These are phyloP conservation scores for Chrysochromulina parva DNA, from an alignment of 78 protist species.

Conservation along the genomic window DNA sequence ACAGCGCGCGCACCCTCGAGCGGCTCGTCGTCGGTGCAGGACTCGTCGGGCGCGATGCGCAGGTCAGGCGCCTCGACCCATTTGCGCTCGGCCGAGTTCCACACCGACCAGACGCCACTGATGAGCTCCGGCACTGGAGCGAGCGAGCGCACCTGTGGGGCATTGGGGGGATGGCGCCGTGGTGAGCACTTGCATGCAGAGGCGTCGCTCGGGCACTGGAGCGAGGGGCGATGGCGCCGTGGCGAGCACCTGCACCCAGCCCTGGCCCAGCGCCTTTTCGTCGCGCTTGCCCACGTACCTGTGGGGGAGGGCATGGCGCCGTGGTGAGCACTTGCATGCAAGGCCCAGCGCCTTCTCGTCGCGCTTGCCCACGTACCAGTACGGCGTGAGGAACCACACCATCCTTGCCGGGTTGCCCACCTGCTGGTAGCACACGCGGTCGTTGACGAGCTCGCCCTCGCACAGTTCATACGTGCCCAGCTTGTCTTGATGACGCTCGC, in stretches of 20 bases:
- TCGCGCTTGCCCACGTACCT: background rate
- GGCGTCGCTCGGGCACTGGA: background rate
- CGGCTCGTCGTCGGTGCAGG: too few species aligned
- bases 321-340: too few species aligned
- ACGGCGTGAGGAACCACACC: slow-evolving; percentile 22
- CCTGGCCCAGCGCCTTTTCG: background rate
- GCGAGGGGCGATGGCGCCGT: background rate
- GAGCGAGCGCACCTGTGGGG: slow-evolving; percentile 9
- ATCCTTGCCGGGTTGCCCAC: background rate
- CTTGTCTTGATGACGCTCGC: slow-evolving; percentile 4
- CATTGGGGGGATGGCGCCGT: too few species aligned
- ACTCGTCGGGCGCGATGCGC: background rate
- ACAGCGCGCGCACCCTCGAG: too few species aligned
- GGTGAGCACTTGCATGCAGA: too few species aligned
- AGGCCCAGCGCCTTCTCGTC: too few species aligned
- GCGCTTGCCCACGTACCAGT: slow-evolving; percentile 8
- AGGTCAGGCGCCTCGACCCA: slow-evolving; percentile 12
- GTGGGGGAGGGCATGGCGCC: too few species aligned
- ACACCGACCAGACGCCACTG: background rate
- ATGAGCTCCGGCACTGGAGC: slow-evolving; percentile 21
- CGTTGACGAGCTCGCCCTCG: background rate
- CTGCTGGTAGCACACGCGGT: slow-evolving; percentile 11
- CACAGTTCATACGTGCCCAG: slow-evolving; percentile 2
- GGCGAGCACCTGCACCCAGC: background rate
- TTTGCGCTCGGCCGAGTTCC: background rate